Evolutionary conservation across 768 basidiomycete genomes (phyloP).

Genomic region (Suillus subaureus): DNA sequence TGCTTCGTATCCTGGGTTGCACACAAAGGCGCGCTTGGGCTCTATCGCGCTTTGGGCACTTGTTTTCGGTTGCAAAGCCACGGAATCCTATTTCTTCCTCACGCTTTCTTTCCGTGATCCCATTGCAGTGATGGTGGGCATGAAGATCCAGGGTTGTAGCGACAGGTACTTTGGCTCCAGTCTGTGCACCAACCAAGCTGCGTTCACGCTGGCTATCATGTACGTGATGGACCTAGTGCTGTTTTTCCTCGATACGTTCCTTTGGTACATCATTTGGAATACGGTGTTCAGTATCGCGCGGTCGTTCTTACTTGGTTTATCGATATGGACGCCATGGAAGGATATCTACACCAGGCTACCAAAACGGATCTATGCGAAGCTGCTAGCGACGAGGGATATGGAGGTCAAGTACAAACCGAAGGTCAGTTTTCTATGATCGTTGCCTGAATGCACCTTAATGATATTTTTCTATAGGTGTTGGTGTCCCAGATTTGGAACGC

Average conservation of each 20-base stretch:
- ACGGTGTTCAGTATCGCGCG: constrained; percentile 89
- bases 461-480: constrained; percentile 61
- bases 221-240: constrained; percentile 97
- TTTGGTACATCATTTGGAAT: constrained; percentile 99
- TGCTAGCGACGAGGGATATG: constrained; percentile 93
- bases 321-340: constrained; percentile 99
- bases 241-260: constrained; percentile 99
- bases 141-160: constrained; percentile 90
- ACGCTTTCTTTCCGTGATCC: constrained; percentile 94
- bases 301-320: constrained; percentile 88
- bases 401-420: constrained; percentile 99
- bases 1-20: constrained; percentile 84
- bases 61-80: constrained; percentile 95
- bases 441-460: not conserved
- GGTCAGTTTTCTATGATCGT: constrained; percentile 45
- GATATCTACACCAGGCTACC: constrained; percentile 96
- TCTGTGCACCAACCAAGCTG: constrained; percentile 91
- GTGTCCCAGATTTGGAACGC: constrained; percentile 99
- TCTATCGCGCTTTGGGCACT: constrained; percentile 86
- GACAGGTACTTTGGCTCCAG: constrained; percentile 84
- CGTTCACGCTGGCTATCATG: constrained; percentile 96
- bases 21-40: constrained; percentile 65
- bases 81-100: constrained; percentile 98
- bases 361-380: constrained; percentile 95
- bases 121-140: constrained; percentile 92